phyloP scores from a whole-genome alignment of 164 flowering plant species.

The Berberis vulgaris region DNA sequence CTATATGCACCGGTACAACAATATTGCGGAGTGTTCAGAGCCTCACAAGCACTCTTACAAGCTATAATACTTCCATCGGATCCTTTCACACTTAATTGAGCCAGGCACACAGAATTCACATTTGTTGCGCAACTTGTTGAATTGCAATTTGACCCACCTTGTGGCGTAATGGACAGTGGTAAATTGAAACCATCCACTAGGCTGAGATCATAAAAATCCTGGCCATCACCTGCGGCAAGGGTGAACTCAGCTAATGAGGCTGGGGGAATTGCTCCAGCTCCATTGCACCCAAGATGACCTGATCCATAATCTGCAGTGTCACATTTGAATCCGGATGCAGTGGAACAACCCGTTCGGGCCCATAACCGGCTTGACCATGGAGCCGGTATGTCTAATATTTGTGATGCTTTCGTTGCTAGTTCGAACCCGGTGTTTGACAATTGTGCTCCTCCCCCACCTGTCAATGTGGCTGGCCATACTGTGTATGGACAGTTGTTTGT shows the following conservation, averaged over 20 bases:
- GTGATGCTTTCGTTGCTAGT: too few relatives aligned
- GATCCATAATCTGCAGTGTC: too few relatives aligned
- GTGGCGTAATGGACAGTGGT: not conserved
- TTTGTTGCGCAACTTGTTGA: slow-evolving; percentile 50
- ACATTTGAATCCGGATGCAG: too few relatives aligned
- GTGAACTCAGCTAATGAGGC: too few relatives aligned
- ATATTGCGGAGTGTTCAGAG: slow-evolving; percentile 47
- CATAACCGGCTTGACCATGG: too few relatives aligned
- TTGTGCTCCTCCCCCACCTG: slow-evolving; percentile 14
- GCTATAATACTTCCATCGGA: slow-evolving; percentile 30
- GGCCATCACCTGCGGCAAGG: slow-evolving; percentile 5
- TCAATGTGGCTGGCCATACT: slow-evolving; percentile 8
- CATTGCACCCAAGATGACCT: too few relatives aligned
- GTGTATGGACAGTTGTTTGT: too few relatives aligned
- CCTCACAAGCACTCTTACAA: slow-evolving; percentile 86
- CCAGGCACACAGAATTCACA: slow-evolving; percentile 50
- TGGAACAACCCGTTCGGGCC: too few relatives aligned
- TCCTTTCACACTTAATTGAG: slow-evolving; percentile 37
- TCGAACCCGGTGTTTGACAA: slow-evolving; percentile 3
- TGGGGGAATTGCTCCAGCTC: too few relatives aligned
- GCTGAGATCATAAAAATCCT: not conserved
- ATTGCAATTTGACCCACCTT: not conserved
- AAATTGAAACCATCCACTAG: not conserved
- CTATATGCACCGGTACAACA: slow-evolving; percentile 61
- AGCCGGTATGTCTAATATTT: too few relatives aligned